Percentiles rank a stretch among this genome's conserved stretches.
Conservation (phyloP, 352 stramenopile species). For the Phytophthora lateralis region DNA sequence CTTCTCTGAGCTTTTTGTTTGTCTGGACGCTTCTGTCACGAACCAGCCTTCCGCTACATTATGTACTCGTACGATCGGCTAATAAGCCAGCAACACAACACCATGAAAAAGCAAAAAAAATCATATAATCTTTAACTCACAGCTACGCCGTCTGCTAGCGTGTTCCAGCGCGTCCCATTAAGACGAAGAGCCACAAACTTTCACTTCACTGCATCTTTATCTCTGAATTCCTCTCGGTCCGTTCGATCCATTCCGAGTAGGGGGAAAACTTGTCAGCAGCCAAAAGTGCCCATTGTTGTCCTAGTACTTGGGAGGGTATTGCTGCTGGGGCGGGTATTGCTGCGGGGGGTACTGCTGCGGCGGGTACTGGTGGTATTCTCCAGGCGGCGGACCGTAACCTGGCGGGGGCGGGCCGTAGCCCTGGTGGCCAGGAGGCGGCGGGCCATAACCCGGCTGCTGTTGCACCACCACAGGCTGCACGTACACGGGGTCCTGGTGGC, state of each 20-base stretch:
- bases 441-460: slow-evolving; percentile 38
- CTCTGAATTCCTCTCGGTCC: slow-evolving; percentile 19
- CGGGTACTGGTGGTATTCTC: slow-evolving; percentile 56
- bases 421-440: slow-evolving; percentile 35
- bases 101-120: slow-evolving; percentile 11
- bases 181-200: slow-evolving; percentile 22
- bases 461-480: slow-evolving; percentile 77
- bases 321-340: slow-evolving; percentile 19
- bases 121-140: slow-evolving; percentile 33
- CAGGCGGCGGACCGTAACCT: slow-evolving; percentile 47
- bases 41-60: too few species aligned
- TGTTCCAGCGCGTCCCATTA: slow-evolving; percentile 11
- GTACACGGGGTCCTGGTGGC: slow-evolving; percentile 60
- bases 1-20: too few species aligned
- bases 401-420: slow-evolving; percentile 34
- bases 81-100: slow-evolving; percentile 1
- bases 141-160: slow-evolving; percentile 17
- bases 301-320: slow-evolving; percentile 27
- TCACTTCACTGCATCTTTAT: slow-evolving; percentile 18
- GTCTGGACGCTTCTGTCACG: too few species aligned
- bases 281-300: too few species aligned
- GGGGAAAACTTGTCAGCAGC: not conserved
- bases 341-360: slow-evolving; percentile 20
- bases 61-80: too few species aligned
- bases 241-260: slow-evolving; percentile 38